These are phyloP conservation scores for Daedalea quercina DNA, from an alignment of 768 basidiomycete genomes.

Conservation along the genomic window DNA sequence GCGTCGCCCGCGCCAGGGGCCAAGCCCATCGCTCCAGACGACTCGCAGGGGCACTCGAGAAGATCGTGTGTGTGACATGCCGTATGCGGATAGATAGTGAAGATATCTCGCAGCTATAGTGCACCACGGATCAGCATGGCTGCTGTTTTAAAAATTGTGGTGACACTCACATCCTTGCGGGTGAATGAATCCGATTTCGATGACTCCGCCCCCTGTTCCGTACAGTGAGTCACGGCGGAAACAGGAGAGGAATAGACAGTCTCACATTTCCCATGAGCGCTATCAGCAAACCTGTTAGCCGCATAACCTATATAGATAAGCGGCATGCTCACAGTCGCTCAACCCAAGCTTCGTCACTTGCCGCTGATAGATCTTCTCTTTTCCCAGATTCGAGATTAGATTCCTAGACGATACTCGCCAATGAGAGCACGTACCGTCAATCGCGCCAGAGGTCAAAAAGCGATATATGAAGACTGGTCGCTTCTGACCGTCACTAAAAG, in stretches of 20 bases:
- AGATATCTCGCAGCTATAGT: slow-evolving; percentile 81
- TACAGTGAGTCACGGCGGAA: neutral
- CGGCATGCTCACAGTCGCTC: slow-evolving; percentile 62
- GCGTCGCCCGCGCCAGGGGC: neutral
- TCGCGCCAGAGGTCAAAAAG: slow-evolving; percentile 79
- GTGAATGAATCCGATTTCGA: slow-evolving; percentile 84
- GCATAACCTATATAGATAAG: slow-evolving; percentile 12
- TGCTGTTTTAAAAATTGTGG: no score
- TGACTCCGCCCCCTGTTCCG: slow-evolving; percentile 31
- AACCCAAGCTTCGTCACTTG: slow-evolving; percentile 92
- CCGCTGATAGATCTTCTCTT: slow-evolving; percentile 89
- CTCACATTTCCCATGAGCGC: slow-evolving; percentile 69
- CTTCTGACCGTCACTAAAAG: slow-evolving; percentile 84
- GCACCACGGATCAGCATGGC: no score
- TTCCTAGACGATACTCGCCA: no score
- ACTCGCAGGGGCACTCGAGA: slow-evolving; percentile 69
- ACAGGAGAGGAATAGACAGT: neutral
- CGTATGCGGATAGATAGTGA: slow-evolving; percentile 75
- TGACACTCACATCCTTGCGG: slow-evolving; percentile 63
- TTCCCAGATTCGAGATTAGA: slow-evolving; percentile 10
- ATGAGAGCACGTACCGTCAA: slow-evolving; percentile 74
- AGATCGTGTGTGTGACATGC: slow-evolving; percentile 91
- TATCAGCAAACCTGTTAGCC: slow-evolving; percentile 21
- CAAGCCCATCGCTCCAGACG: neutral
- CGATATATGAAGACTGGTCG: slow-evolving; percentile 86